A percentile compares a stretch with the other conserved stretches of the same genome.
Conservation (phyloP, 2,329 filamentous ascomycete genomes). For the Tolypocladium capitatum region DNA sequence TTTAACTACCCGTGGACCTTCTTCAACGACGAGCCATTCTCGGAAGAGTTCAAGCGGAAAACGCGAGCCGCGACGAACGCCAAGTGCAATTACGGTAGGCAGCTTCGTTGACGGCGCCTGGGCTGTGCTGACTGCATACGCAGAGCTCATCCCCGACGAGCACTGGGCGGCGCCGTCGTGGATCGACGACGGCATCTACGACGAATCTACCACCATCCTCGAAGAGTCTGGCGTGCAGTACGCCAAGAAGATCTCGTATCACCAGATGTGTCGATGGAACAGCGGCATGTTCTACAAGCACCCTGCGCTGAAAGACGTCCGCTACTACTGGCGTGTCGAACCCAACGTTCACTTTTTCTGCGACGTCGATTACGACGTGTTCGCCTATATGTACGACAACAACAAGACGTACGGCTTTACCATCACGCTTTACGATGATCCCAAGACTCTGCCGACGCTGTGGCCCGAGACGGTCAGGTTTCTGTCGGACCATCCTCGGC, state of each 20-base stretch:
- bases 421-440: conserved; percentile 89
- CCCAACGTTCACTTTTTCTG: conserved; percentile 99
- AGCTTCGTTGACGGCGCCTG: not conserved
- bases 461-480: conserved; percentile 97
- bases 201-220: conserved; percentile 72
- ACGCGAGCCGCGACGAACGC: conserved; percentile 78
- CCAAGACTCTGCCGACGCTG: conserved; percentile 69
- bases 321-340: conserved; percentile 98
- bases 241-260: conserved; percentile 76
- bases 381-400: conserved; percentile 93
- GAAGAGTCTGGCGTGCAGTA: conserved; percentile 83
- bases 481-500: conserved; percentile 68
- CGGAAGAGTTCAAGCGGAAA: conserved; percentile 78
- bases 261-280: conserved; percentile 99
- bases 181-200: conserved; percentile 80
- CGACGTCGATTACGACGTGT: conserved; percentile 95
- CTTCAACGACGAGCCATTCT: conserved; percentile 92
- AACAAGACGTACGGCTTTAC: conserved; percentile 99
- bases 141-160: conserved; percentile 81
- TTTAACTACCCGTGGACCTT: conserved; percentile 99
- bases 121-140: not conserved
- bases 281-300: conserved; percentile 97
- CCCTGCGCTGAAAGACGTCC: conserved; percentile 65
- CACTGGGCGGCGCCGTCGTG: conserved; percentile 88
- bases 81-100: conserved; percentile 66